A percentile compares a stretch with the other conserved stretches of the same genome.
phyloP scores from a whole-genome alignment of 176 grass and related monocot genomes.

The Oryza nivara region DNA sequence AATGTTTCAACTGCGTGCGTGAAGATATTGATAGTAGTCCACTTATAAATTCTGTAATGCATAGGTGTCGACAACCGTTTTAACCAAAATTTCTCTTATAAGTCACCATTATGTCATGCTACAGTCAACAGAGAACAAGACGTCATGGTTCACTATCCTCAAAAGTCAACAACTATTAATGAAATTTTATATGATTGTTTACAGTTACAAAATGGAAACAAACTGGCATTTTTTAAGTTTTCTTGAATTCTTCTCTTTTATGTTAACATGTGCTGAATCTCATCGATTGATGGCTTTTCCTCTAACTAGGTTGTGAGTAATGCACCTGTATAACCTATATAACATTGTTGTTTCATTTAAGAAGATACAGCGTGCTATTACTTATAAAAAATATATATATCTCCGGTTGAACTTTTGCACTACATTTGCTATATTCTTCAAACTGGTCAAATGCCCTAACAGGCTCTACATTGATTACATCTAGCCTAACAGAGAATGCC shows the following conservation, averaged over 20 bases:
- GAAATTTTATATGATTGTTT: neutral
- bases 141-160: neutral
- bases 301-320: constrained; percentile 24
- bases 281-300: constrained; percentile 8
- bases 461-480: constrained; percentile 4
- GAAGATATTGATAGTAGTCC: constrained; percentile 21
- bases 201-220: neutral
- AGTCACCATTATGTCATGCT: constrained; percentile 17
- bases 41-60: constrained; percentile 14
- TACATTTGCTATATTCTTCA: constrained; percentile 25
- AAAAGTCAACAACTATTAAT: constrained; percentile 10
- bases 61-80: neutral
- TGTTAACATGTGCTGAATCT: constrained; percentile 1
- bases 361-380: neutral
- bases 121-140: constrained; percentile 22
- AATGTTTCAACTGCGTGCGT: constrained; percentile 21
- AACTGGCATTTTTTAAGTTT: constrained; percentile 2
- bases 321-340: constrained; percentile 6
- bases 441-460: neutral
- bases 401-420: constrained; percentile 25
- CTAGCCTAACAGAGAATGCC: neutral
- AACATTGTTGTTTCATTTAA: neutral
- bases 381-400: constrained; percentile 14
- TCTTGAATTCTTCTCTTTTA: constrained; percentile 26
- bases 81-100: constrained; percentile 9